phyloP scores from a whole-genome alignment of 768 basidiomycete species.

The Hygrophorus pudorinus region DNA sequence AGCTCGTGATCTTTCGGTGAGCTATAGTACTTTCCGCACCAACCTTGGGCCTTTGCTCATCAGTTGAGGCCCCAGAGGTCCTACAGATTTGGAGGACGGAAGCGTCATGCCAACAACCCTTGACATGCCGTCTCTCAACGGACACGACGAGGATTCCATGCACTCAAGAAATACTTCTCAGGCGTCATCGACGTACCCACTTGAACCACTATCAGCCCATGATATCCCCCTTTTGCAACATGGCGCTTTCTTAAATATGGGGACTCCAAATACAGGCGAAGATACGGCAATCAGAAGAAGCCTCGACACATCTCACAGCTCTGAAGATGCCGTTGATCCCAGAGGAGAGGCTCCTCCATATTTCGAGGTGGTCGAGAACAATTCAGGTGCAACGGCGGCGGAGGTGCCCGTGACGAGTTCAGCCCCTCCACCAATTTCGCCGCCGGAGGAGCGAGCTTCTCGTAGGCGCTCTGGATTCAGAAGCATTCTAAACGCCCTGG shows the following conservation, averaged over 20 bases:
- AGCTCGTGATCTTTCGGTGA: conserved; percentile 59
- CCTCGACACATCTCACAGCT: conserved; percentile 20
- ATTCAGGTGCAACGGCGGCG: neutral
- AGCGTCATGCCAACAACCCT: conserved; percentile 29
- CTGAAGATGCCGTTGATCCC: conserved; percentile 28
- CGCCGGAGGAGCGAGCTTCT: conserved; percentile 2
- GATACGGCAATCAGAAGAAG: conserved; percentile 16
- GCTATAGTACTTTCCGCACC: conserved; percentile 5
- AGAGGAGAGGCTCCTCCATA: conserved; percentile 64
- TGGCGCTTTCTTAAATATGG: conserved; percentile 14
- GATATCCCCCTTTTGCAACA: conserved; percentile 33
- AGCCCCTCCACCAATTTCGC: conserved; percentile 5
- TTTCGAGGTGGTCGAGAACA: conserved; percentile 38
- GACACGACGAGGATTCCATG: conserved; percentile 25
- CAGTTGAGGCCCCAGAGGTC: conserved; percentile 26
- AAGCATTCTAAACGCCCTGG: conserved; percentile 31
- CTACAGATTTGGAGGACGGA: conserved; percentile 44
- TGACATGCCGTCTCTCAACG: conserved; percentile 27
- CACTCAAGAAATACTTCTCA: conserved; percentile 21
- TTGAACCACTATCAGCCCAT: conserved; percentile 29
- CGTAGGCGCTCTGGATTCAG: conserved; percentile 36
- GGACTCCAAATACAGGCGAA: conserved; percentile 12
- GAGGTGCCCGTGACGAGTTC: neutral
- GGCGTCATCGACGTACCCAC: conserved; percentile 22
- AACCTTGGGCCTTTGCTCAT: neutral